phyloP scores from a whole-genome alignment of 1,139 yeast species.

The Protomyces inundatus region DNA sequence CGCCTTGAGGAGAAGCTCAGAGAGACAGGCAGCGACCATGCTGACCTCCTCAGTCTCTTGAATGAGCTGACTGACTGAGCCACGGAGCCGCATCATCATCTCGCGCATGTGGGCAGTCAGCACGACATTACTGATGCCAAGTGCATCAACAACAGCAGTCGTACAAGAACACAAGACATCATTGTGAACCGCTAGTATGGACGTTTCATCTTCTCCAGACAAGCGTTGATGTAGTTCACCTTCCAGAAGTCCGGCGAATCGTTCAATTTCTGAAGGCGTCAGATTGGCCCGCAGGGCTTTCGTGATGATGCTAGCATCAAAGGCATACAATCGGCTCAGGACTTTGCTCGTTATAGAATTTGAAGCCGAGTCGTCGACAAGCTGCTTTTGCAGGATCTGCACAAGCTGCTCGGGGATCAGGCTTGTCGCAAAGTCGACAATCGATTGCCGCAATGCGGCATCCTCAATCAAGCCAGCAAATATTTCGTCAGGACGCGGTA shows the following conservation, averaged over 20 bases:
- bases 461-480: neutral
- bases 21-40: neutral
- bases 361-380: neutral
- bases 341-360: neutral
- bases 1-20: conserved; percentile 17
- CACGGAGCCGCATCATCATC: neutral
- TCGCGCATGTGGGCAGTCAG: neutral
- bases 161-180: conserved; percentile 4
- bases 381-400: neutral
- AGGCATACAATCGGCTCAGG: neutral
- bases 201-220: neutral
- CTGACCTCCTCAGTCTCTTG: neutral
- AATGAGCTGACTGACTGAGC: neutral
- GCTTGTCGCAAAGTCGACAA: conserved; percentile 1
- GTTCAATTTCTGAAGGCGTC: neutral
- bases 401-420: conserved; percentile 3
- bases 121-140: conserved; percentile 8
- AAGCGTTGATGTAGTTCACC: conserved; percentile 6
- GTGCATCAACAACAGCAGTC: conserved; percentile 4
- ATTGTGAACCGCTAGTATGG: neutral
- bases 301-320: conserved; percentile 1
- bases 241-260: neutral
- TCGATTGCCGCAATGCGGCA: neutral
- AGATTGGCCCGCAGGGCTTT: neutral
- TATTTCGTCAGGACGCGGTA: neutral